Base-by-base conservation (phyloP, 2,329 filamentous ascomycete species). In the Penicillium thymicola region DNA sequence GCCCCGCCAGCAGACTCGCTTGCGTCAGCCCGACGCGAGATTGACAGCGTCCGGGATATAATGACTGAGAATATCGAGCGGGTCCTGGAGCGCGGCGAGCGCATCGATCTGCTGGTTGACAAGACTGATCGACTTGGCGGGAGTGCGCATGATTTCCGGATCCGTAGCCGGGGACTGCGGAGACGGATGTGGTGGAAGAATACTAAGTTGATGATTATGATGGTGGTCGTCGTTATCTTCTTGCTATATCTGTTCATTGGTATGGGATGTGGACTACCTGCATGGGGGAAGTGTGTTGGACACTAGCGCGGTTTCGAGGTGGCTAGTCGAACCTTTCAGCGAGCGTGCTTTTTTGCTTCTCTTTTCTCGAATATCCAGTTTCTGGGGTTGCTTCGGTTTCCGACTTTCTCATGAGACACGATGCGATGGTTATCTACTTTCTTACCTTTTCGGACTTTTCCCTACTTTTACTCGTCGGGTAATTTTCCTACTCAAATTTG, bases 181-280 rank as follows among this genome's bases (percentile, higher is more conserved):
- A 84, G 95, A 70, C 84, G 88, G 76, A 97, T 99, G 94, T 99
- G 94, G 94, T 97, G 93, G 93, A 97, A 97, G 86, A 97, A 99
- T 74, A 84, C 96, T 44, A 95, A 95, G 79, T 77, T 99, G 65
- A 96, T 97, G 92, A 87, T 85, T 7, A 75, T 99, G 65, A 70
- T 97, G 43, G 90, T 92, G 2, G 76, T 94, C 32, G 80, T 82
- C 30, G 70, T 81, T 23, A 73, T 90, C 9, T 89, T 90, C 68
- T 75, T 90, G 73, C 68, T 89, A 4, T 90, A 90, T 70, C 68
- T 90, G 13, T 85, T 90, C 64, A 81, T 90, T 23, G 88, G 88
- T 0, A 86, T 89, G 74, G 87, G 85, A 5, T 90, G 88, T 71
- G 88, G 88, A 7, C 69, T 90, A 59, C 88, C 88, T 52, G 84